phyloP scores from a whole-genome alignment of 345 rosid species.

The Euphorbia peplus region DNA sequence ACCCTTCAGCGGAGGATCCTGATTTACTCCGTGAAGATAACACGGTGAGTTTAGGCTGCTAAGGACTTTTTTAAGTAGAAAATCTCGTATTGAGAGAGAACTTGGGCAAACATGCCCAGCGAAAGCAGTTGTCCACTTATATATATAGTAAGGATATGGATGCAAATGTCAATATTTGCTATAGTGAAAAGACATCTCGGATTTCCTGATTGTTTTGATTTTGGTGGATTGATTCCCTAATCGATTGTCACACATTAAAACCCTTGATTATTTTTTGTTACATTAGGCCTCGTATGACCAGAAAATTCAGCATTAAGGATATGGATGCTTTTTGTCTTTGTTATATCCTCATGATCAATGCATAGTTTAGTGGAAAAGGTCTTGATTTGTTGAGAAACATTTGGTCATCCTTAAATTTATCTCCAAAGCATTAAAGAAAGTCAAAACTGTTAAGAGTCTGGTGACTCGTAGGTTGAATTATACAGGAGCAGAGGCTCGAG shows the following conservation, averaged over 20 bases:
- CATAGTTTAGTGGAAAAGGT: neutral
- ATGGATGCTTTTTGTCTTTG: neutral
- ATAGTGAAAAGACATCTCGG: too few species aligned
- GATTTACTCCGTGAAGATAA: neutral
- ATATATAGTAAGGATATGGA: neutral
- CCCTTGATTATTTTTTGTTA: too few species aligned
- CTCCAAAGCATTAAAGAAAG: neutral
- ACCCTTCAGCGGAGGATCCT: constrained; percentile 8
- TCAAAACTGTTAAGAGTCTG: neutral
- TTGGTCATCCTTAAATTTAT: neutral
- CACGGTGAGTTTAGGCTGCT: neutral
- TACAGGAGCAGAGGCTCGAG: too few species aligned
- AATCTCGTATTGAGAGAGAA: neutral
- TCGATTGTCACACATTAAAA: too few species aligned
- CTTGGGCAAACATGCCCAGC: neutral
- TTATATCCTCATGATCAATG: too few species aligned
- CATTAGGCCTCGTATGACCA: too few species aligned
- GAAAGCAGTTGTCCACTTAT: neutral
- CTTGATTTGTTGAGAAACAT: neutral
- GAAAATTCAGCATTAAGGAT: too few species aligned
- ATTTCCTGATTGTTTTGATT: too few species aligned
- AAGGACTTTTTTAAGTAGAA: neutral
- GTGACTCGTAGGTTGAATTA: neutral
- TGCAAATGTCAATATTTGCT: neutral
- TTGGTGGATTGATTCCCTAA: too few species aligned